Base-by-base conservation (phyloP, 140 eudicot genomes). In the Stevia rebaudiana region DNA sequence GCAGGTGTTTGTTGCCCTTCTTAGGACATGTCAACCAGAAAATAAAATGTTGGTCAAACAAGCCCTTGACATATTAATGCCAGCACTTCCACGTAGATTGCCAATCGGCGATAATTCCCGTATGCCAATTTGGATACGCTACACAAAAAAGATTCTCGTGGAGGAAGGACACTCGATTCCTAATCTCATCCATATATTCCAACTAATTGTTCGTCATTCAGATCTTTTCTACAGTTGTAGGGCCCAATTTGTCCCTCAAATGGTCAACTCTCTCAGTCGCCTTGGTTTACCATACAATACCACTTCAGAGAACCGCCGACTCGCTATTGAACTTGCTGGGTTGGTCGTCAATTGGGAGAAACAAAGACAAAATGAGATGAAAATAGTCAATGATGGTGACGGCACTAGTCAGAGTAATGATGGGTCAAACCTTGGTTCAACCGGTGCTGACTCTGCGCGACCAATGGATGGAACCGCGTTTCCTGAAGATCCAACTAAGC, bases 101-200 rank as follows among this genome's bases (percentile, higher is more conserved):
- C 96, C 98, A 21, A 86, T 86, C 75, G 99, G 99, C 50, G 99
- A 88, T 17, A 77, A 72, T 57, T 89, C 95, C 41, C 97, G 99
- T 61, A 94, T 94, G 99, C 99, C 99, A 21, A 85, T 94, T 62
- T 94, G 99, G 99, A 94, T 94, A 67, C 99, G 99, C 35, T 94
- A 94, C 87, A 94, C 99, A 3, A 94, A 88, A 73, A 94, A 94
- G 73, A 94, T 94, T 39, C 95, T 94, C 46, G 99, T 94, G 47
- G 99, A 94, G 80, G 99, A 94, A 88, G 99, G 99, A 17, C 99
- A 94, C 71, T 94, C 99, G 0, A 81, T 94, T 44, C 99, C 99
- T 16, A 94, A 94, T 74, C 85, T 94, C 68, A 88, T 94, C 61
- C 99, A 94, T 80, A 88, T 94, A 48, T 94, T 94, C 68, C 99